phyloP scores from a whole-genome alignment of 495 filamentous ascomycete species.

The Poronia punctata region DNA sequence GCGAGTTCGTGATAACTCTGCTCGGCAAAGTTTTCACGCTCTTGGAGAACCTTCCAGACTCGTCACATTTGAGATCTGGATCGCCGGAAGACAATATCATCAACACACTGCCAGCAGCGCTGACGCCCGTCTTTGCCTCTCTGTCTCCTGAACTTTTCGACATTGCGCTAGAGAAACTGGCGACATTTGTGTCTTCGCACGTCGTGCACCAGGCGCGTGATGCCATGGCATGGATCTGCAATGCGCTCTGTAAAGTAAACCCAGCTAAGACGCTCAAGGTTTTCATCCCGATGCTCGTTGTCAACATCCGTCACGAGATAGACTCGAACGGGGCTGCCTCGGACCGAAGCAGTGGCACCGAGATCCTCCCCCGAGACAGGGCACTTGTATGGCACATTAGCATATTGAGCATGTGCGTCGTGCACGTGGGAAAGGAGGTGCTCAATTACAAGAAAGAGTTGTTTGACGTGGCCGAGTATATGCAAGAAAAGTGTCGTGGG shows the following conservation, averaged over 20 bases:
- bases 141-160: conserved; percentile 93
- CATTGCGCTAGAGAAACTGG: conserved; percentile 82
- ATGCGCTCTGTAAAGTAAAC: conserved; percentile 87
- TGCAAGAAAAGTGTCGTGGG: conserved; percentile 90
- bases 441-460: conserved; percentile 81
- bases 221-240: conserved; percentile 98
- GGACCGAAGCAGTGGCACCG: conserved; percentile 83
- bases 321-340: conserved; percentile 96
- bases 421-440: conserved; percentile 87
- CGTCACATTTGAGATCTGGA: conserved; percentile 73
- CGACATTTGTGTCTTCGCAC: conserved; percentile 87
- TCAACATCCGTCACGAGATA: conserved; percentile 92
- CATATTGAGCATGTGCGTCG: conserved; percentile 96
- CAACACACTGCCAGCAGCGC: conserved; percentile 87
- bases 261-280: conserved; percentile 86
- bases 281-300: conserved; percentile 80
- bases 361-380: conserved; percentile 87
- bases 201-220: conserved; percentile 96
- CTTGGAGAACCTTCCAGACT: conserved; percentile 89
- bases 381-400: conserved; percentile 95
- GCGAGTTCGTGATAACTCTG: conserved; percentile 84
- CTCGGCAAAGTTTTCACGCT: conserved; percentile 92
- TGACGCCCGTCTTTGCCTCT: conserved; percentile 83
- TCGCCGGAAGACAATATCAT: conserved; percentile 96
- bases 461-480: conserved; percentile 85